Conservation (phyloP, 116 monocot species). For the Cymodocea nodosa region DNA sequence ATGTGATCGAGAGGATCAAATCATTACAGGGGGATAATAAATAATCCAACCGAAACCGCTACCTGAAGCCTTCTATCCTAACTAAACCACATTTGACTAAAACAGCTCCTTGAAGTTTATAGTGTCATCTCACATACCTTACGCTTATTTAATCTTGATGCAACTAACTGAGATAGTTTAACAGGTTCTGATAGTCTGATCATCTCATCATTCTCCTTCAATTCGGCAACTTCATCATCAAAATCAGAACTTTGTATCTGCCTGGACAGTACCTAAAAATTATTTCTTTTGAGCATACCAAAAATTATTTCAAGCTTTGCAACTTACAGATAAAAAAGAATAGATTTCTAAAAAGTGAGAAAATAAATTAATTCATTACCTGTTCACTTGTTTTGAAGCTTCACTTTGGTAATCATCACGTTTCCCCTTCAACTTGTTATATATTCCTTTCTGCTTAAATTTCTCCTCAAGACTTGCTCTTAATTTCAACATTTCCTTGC, state of each 20-base stretch:
- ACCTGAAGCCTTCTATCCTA: no score
- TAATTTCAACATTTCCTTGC: slow-evolving; percentile 78
- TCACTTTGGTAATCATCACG: slow-evolving; percentile 9
- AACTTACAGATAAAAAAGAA: not conserved
- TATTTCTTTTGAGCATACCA: not conserved
- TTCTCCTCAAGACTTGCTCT: slow-evolving; percentile 80
- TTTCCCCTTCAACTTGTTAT: slow-evolving; percentile 18
- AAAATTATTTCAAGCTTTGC: not conserved
- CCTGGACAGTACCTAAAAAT: slow-evolving; percentile 13
- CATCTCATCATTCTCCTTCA: not conserved
- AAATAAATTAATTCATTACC: slow-evolving; percentile 13
- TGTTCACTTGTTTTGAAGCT: slow-evolving; percentile 15
- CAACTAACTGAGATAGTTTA: slow-evolving; percentile 25
- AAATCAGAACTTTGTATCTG: slow-evolving; percentile 37
- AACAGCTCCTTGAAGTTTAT: no score
- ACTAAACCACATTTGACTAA: no score
- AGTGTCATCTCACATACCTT: slow-evolving; percentile 32
- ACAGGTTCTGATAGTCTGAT: slow-evolving; percentile 4
- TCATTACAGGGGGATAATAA: no score
- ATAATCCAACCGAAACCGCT: no score
- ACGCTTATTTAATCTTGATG: slow-evolving; percentile 28
- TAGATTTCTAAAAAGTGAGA: not conserved
- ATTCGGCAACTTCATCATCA: slow-evolving; percentile 46
- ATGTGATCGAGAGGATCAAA: no score
- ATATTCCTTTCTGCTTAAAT: slow-evolving; percentile 70